Percentiles rank a stretch among this genome's conserved stretches.
Evolutionary conservation across 2,329 filamentous ascomycete species (phyloP).

Genomic region (Grosmannia penicillata): DNA sequence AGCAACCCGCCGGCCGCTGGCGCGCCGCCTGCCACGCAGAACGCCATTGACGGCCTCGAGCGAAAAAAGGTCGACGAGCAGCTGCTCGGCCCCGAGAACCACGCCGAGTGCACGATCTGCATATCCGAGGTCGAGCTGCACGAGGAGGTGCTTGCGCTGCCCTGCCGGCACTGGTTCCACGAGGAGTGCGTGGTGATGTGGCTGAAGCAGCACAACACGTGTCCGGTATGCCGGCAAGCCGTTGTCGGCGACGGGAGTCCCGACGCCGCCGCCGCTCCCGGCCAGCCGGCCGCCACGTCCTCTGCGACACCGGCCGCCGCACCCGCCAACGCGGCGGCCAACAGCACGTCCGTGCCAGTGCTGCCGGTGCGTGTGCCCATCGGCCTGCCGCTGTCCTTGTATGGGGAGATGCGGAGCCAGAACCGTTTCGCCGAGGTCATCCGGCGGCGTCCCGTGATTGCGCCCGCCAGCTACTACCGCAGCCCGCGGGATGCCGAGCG

Average conservation of each 20-base stretch:
- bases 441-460: neutral
- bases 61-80: constrained; percentile 54
- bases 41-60: constrained; percentile 59
- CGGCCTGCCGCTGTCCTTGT: no score
- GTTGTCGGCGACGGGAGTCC: constrained; percentile 27
- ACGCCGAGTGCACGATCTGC: constrained; percentile 85
- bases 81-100: constrained; percentile 51
- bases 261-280: neutral
- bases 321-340: no score
- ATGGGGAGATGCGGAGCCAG: neutral
- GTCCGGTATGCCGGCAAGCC: constrained; percentile 60
- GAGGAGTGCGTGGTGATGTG: constrained; percentile 67
- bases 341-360: no score
- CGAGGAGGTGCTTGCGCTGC: constrained; percentile 61
- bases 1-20: constrained; percentile 62
- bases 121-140: constrained; percentile 69
- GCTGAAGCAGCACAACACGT: constrained; percentile 85
- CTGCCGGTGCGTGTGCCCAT: no score
- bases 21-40: constrained; percentile 63
- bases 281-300: neutral
- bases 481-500: neutral
- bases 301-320: no score
- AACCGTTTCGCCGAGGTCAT: neutral
- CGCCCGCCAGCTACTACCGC: neutral
- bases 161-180: constrained; percentile 92